Percentiles rank a stretch among this genome's conserved stretches.
Evolutionary conservation across 495 filamentous ascomycete genomes (phyloP).

Genomic region (Pyronema domesticum): DNA sequence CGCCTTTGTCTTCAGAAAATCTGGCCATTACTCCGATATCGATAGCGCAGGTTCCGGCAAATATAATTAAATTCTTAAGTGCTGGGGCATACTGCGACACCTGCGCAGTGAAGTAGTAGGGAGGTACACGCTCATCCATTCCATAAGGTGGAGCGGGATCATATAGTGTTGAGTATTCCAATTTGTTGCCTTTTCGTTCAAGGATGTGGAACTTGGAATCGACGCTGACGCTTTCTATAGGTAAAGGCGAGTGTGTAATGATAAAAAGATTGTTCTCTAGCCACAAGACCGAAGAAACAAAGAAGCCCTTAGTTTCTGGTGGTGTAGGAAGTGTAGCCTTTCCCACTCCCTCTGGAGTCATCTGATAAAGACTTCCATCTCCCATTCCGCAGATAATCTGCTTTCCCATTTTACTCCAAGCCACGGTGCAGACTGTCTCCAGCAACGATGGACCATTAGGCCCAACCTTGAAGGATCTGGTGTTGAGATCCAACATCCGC

Average conservation of each 20-base stretch:
- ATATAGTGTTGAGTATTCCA: slow-evolving; percentile 42
- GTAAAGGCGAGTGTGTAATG: slow-evolving; percentile 49
- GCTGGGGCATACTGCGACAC: slow-evolving; percentile 62
- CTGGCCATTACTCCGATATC: slow-evolving; percentile 65
- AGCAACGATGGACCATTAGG: slow-evolving; percentile 43
- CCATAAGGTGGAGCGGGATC: slow-evolving; percentile 56
- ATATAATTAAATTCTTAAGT: slow-evolving; percentile 59
- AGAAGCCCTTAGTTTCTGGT: slow-evolving; percentile 46
- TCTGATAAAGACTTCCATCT: slow-evolving; percentile 63
- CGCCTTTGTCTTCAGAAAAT: slow-evolving; percentile 41
- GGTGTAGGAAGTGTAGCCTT: slow-evolving; percentile 68
- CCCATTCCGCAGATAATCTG: slow-evolving; percentile 77
- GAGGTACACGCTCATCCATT: slow-evolving; percentile 40
- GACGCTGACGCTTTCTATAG: slow-evolving; percentile 35
- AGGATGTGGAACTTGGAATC: slow-evolving; percentile 57
- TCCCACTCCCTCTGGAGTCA: slow-evolving; percentile 58
- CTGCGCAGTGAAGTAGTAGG: slow-evolving; percentile 58
- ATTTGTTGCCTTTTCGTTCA: slow-evolving; percentile 45
- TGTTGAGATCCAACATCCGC: slow-evolving; percentile 61
- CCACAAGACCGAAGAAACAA: slow-evolving; percentile 78
- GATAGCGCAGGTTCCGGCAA: slow-evolving; percentile 57
- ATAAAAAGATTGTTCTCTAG: slow-evolving; percentile 77
- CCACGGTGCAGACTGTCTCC: slow-evolving; percentile 60
- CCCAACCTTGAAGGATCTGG: slow-evolving; percentile 40
- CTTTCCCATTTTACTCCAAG: slow-evolving; percentile 87